These are phyloP conservation scores for Fusarium mangiferae DNA, from an alignment of 2,329 filamentous ascomycete species.

Conservation along the genomic window DNA sequence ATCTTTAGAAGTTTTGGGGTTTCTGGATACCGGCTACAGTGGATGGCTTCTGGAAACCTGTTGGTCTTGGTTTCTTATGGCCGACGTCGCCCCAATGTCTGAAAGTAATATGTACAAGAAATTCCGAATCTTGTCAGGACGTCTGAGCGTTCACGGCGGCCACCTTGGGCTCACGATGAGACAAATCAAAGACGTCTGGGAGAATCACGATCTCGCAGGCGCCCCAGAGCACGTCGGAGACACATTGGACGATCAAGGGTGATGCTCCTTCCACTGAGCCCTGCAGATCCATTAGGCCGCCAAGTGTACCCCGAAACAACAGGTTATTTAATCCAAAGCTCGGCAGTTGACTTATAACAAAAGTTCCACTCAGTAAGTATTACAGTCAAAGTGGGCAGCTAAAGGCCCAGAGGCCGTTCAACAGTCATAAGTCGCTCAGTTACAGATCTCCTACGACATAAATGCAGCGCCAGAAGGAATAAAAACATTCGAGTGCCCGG, in stretches of 20 bases:
- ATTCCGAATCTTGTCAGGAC: fast-evolving
- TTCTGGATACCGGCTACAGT: too few relatives aligned
- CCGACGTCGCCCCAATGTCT: not conserved
- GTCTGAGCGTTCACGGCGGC: not conserved
- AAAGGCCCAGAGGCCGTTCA: not conserved
- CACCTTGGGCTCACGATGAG: too few relatives aligned
- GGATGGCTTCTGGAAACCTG: not conserved
- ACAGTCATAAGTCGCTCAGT: too few relatives aligned
- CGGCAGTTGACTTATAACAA: not conserved
- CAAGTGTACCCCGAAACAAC: not conserved
- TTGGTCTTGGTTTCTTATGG: too few relatives aligned
- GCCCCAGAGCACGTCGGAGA: too few relatives aligned
- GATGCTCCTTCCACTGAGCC: too few relatives aligned
- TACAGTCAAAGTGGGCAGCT: fast-evolving
- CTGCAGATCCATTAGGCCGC: too few relatives aligned
- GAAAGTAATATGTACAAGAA: too few relatives aligned
- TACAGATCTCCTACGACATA: not conserved
- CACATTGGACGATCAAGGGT: fast-evolving
- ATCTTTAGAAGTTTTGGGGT: not conserved
- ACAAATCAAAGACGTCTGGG: too few relatives aligned
- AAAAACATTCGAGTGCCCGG: fast-evolving
- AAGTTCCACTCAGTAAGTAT: not conserved
- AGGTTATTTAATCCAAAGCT: too few relatives aligned
- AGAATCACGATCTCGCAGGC: not conserved
- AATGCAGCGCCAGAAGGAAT: too few relatives aligned